A percentile compares a stretch with the other conserved stretches of the same genome.
These are phyloP conservation scores for Paralagenidium karlingii DNA, from an alignment of 352 stramenopile species.

Conservation along the genomic window DNA sequence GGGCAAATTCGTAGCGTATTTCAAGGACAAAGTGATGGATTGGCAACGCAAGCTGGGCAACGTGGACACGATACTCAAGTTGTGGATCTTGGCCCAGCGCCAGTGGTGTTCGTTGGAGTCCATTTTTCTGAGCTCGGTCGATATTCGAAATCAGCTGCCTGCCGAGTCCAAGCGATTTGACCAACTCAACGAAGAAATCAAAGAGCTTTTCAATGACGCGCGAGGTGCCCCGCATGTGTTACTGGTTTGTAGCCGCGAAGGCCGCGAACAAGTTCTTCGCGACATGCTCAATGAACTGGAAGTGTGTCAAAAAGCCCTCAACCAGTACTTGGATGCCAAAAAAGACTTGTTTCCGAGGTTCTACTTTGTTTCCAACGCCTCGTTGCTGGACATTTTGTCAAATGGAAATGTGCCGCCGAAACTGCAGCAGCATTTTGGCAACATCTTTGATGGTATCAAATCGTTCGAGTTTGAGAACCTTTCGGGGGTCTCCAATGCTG, in stretches of 20 bases:
- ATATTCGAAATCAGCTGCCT: constrained; percentile 89
- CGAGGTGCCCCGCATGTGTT: constrained; percentile 54
- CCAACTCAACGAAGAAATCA: constrained; percentile 80
- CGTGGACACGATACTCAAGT: constrained; percentile 87
- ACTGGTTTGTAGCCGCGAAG: constrained; percentile 55
- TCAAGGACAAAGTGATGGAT: constrained; percentile 90
- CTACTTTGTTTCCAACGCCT: constrained; percentile 94
- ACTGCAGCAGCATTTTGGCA: constrained; percentile 82
- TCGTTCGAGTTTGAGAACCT: constrained; percentile 53
- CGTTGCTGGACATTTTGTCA: constrained; percentile 90
- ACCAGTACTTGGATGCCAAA: constrained; percentile 94
- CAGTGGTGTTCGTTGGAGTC: constrained; percentile 90
- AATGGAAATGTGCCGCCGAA: constrained; percentile 85
- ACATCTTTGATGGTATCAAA: constrained; percentile 86
- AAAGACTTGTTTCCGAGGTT: constrained; percentile 95
- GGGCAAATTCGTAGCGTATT: constrained; percentile 93
- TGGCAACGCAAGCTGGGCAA: constrained; percentile 89
- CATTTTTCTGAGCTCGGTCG: constrained; percentile 89
- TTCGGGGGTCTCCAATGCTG: constrained; percentile 8
- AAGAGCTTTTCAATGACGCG: constrained; percentile 53
- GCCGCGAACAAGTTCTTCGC: constrained; percentile 63
- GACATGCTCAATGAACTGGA: constrained; percentile 85
- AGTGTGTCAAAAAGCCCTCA: constrained; percentile 92
- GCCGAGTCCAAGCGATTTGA: constrained; percentile 86
- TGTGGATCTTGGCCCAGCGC: constrained; percentile 87